phyloP scores from a whole-genome alignment of 2,329 filamentous ascomycete species.

The Coniochaeta pulveracea region DNA sequence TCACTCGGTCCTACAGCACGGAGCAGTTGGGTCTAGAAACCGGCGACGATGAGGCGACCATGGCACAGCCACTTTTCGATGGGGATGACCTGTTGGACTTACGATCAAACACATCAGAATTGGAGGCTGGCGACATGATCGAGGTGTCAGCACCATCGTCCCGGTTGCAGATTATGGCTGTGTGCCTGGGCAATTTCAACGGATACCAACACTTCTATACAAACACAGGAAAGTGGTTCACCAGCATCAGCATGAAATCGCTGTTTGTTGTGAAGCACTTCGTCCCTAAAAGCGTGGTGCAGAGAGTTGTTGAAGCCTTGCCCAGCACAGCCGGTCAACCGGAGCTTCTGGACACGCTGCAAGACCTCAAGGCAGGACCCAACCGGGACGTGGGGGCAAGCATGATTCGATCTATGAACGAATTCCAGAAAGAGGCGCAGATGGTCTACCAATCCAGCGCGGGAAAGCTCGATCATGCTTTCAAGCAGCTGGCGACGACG shows the following conservation, averaged over 20 bases:
- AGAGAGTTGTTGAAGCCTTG: conserved; percentile 25
- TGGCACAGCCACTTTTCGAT: conserved; percentile 18
- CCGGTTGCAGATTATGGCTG: conserved; percentile 33
- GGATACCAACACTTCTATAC: conserved; percentile 43
- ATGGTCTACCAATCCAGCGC: conserved; percentile 35
- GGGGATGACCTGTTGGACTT: conserved; percentile 24
- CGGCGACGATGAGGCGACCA: conserved; percentile 7
- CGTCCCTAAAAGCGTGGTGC: conserved; percentile 26
- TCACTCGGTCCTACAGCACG: conserved; percentile 22
- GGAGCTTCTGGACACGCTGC: conserved; percentile 22
- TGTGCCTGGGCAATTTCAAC: conserved; percentile 40
- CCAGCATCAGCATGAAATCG: conserved; percentile 27
- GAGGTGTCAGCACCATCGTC: conserved; percentile 20
- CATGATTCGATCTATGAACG: conserved; percentile 35
- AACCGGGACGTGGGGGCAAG: conserved; percentile 27
- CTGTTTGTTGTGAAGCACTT: conserved; percentile 40
- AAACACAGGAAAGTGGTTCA: conserved; percentile 37
- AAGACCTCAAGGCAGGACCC: conserved; percentile 27
- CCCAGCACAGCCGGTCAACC: conserved; percentile 17
- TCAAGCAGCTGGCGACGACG: conserved; percentile 25
- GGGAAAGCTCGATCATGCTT: conserved; percentile 33
- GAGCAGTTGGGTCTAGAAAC: conserved; percentile 14
- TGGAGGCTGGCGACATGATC: conserved; percentile 36
- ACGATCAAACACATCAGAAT: conserved; percentile 17
- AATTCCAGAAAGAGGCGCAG: conserved; percentile 31